Evolutionary conservation across 352 stramenopile species (phyloP).

Genomic region (Globisporangium nagaii): DNA sequence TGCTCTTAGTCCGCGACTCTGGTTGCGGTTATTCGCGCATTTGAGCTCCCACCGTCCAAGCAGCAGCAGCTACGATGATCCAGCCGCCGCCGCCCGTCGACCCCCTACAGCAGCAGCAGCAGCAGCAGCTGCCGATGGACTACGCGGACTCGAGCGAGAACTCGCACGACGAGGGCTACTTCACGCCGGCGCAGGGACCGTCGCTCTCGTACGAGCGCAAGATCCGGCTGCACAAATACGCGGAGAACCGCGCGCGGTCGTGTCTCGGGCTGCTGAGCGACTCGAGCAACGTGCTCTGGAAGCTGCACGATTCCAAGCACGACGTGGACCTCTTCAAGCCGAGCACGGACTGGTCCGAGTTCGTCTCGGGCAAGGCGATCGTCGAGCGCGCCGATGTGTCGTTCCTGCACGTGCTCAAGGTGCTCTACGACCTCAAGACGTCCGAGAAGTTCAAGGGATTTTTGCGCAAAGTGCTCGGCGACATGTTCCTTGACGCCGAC

Average conservation of each 20-base stretch:
- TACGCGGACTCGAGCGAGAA: slow-evolving; percentile 69
- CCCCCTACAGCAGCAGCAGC: neutral
- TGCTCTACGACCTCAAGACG: slow-evolving; percentile 81
- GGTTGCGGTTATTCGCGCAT: slow-evolving; percentile 3
- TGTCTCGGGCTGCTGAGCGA: slow-evolving; percentile 68
- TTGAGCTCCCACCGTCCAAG: neutral
- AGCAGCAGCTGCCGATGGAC: slow-evolving; percentile 19
- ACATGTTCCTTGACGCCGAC: slow-evolving; percentile 80
- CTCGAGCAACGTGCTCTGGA: slow-evolving; percentile 75
- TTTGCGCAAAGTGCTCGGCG: slow-evolving; percentile 71
- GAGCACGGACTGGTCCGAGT: slow-evolving; percentile 84
- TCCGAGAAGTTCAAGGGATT: slow-evolving; percentile 84
- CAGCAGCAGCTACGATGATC: neutral
- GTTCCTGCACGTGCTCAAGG: slow-evolving; percentile 81
- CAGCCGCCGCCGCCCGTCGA: neutral
- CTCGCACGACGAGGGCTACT: slow-evolving; percentile 54
- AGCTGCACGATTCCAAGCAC: slow-evolving; percentile 73
- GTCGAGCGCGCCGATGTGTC: slow-evolving; percentile 61
- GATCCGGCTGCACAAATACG: slow-evolving; percentile 81
- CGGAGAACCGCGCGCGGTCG: slow-evolving; percentile 77
- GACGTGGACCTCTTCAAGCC: slow-evolving; percentile 82
- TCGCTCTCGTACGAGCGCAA: slow-evolving; percentile 84
- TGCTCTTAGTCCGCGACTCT: too few species aligned
- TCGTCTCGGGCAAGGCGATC: slow-evolving; percentile 76
- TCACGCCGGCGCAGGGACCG: slow-evolving; percentile 49